Conservation (phyloP, 2,329 filamentous ascomycete species). For the Penicillium sp. region DNA sequence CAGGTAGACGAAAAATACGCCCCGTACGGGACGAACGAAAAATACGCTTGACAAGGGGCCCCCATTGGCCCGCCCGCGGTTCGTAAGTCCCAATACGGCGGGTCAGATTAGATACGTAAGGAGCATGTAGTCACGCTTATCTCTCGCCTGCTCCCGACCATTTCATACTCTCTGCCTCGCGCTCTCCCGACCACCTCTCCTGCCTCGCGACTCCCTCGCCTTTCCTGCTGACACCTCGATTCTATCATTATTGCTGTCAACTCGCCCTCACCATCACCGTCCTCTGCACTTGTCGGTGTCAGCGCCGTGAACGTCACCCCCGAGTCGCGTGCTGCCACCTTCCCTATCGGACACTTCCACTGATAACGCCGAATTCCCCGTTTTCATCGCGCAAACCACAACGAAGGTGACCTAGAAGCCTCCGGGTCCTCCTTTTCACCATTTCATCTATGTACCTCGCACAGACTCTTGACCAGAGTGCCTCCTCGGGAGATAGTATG, state of each 20-base stretch:
- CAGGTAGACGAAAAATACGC: background rate
- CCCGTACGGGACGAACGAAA: background rate
- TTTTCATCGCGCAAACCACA: background rate
- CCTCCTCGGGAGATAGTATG: conserved; percentile 31
- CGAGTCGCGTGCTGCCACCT: conserved; percentile 9
- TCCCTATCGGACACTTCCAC: background rate
- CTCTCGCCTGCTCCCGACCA: background rate
- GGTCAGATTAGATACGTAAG: background rate
- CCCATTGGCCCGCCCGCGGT: background rate
- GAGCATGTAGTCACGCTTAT: background rate
- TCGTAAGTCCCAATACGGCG: background rate
- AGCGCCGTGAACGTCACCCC: background rate
- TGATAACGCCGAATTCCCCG: conserved; percentile 6
- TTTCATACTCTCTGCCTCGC: background rate
- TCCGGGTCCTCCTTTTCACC: background rate
- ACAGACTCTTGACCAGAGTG: conserved; percentile 37
- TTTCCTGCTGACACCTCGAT: background rate
- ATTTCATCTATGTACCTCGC: conserved; percentile 34
- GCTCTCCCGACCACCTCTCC: background rate
- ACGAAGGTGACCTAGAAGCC: background rate
- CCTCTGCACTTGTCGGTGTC: background rate
- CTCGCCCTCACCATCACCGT: background rate
- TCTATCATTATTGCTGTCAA: background rate
- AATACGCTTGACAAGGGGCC: background rate
- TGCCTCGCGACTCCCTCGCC: background rate